These are phyloP conservation scores for Zoysia matrella DNA, from an alignment of 202 grass and related monocot genomes.

Conservation along the genomic window DNA sequence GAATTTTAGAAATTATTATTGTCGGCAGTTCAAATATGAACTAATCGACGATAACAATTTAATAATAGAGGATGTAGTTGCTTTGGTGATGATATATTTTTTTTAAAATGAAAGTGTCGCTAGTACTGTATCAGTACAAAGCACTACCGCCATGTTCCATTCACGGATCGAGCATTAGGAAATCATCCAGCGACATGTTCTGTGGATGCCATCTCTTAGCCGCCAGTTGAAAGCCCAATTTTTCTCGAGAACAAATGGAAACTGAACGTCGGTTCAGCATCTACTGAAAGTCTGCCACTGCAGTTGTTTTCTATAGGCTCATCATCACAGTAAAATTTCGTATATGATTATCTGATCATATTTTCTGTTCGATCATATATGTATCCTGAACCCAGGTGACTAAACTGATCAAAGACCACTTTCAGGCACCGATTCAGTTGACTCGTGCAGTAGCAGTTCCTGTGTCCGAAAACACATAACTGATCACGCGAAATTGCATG, in stretches of 20 bases:
- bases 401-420: neutral
- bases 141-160: slow-evolving; percentile 1
- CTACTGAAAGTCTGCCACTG: neutral
- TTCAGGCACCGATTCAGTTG: neutral
- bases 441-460: neutral
- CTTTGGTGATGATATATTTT: too few species aligned
- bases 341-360: neutral
- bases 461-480: too few species aligned
- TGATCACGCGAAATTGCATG: too few species aligned
- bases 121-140: neutral
- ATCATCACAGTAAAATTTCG: neutral
- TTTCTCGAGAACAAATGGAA: too few species aligned
- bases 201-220: neutral
- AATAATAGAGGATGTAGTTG: too few species aligned
- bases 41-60: too few species aligned
- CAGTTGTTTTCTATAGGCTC: neutral
- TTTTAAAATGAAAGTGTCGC: too few species aligned
- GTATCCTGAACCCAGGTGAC: neutral
- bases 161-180: neutral
- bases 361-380: neutral
- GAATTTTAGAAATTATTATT: too few species aligned
- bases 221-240: neutral
- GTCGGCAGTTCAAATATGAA: too few species aligned
- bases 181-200: slow-evolving; percentile 1
- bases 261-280: neutral